phyloP scores from a whole-genome alignment of 805 yeast genomes.

The Candida morakotiae region DNA sequence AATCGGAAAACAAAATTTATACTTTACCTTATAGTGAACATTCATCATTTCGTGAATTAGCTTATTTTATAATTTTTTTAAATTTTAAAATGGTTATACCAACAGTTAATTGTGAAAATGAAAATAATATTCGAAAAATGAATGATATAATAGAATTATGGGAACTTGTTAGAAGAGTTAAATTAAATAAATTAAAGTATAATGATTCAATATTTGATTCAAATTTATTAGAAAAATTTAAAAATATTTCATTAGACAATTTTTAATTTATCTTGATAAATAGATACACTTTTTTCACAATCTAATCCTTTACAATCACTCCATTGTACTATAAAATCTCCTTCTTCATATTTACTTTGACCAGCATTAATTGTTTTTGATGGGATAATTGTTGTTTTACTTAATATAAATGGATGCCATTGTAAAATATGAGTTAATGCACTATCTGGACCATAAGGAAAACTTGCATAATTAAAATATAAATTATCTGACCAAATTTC shows the following conservation, averaged over 20 bases:
- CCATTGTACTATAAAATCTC: conserved; percentile 67
- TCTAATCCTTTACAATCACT: conserved; percentile 48
- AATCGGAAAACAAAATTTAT: conserved; percentile 40
- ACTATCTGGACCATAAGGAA: conserved; percentile 55
- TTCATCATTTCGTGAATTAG: conserved; percentile 79
- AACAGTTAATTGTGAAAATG: conserved; percentile 57
- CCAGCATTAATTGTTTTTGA: conserved; percentile 33
- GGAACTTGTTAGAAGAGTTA: conserved; percentile 19
- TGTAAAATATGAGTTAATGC: conserved; percentile 84
- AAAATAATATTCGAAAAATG: conserved; percentile 24
- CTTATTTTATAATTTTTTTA: conserved; percentile 55
- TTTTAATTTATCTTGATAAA: conserved; percentile 13
- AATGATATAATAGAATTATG: conserved; percentile 26
- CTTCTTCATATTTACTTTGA: conserved; percentile 46
- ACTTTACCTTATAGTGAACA: conserved; percentile 91
- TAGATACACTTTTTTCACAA: conserved; percentile 50
- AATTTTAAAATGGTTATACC: conserved; percentile 59
- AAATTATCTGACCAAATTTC: conserved; percentile 79
- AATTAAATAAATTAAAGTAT: conserved; percentile 5
- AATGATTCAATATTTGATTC: conserved; percentile 4
- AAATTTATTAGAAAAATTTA: conserved; percentile 4
- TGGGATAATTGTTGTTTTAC: conserved; percentile 71
- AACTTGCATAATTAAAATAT: conserved; percentile 61
- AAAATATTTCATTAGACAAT: conserved; percentile 7
- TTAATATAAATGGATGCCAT: conserved; percentile 86